These are phyloP conservation scores for Chrysoporthe puriensis DNA, from an alignment of 2,329 filamentous ascomycete species.

Conservation along the genomic window DNA sequence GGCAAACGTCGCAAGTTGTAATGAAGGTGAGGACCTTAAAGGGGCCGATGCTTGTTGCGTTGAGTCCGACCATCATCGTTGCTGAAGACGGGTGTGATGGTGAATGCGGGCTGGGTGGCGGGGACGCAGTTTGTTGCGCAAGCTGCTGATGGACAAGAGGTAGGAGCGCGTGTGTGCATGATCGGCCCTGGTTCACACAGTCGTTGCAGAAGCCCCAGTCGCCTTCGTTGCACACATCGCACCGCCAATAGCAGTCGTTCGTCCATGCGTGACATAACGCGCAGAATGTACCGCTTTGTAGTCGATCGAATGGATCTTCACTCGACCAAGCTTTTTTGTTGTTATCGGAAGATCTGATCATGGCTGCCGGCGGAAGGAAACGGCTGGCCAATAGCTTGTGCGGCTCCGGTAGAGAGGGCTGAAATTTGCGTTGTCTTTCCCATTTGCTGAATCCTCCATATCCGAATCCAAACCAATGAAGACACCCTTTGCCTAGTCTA, in stretches of 20 bases:
- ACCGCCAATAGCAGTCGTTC: constrained; percentile 89
- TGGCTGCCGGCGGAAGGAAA: constrained; percentile 54
- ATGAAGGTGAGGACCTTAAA: constrained; percentile 74
- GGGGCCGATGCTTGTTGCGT: constrained; percentile 50
- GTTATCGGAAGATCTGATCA: constrained; percentile 54
- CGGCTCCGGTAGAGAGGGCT: constrained; percentile 49
- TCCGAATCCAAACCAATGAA: constrained; percentile 88
- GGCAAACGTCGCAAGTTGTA: constrained; percentile 80
- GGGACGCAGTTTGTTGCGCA: constrained; percentile 35
- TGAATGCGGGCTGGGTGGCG: constrained; percentile 46
- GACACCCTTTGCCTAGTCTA: constrained; percentile 73
- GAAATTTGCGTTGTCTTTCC: constrained; percentile 54
- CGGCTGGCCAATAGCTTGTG: constrained; percentile 64
- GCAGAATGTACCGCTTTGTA: constrained; percentile 85
- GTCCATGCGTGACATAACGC: constrained; percentile 72
- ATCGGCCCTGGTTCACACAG: constrained; percentile 81
- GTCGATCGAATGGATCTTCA: constrained; percentile 67
- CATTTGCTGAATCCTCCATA: constrained; percentile 70
- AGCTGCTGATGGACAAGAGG: constrained; percentile 68
- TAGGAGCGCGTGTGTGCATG: constrained; percentile 80
- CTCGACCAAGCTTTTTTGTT: constrained; percentile 62
- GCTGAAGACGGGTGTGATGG: constrained; percentile 50
- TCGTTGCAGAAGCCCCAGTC: constrained; percentile 93
- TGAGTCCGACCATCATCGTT: constrained; percentile 51
- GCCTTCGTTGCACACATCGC: constrained; percentile 82